These are phyloP conservation scores for Sophora flavescens DNA, from an alignment of 306 rosid genomes.

Conservation along the genomic window DNA sequence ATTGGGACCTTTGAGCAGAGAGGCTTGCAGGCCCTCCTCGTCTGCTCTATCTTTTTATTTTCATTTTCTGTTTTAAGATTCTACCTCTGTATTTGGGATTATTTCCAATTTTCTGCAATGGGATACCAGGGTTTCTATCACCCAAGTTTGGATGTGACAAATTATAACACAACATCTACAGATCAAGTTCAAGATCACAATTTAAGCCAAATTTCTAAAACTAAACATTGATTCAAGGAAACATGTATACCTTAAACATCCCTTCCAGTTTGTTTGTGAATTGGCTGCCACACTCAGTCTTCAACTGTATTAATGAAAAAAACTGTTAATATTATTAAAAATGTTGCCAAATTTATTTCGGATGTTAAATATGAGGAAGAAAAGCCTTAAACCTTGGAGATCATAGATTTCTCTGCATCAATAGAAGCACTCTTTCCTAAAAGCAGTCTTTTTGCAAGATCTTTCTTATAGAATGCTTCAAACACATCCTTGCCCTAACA, in stretches of 20 bases:
- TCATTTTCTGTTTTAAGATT: conserved; percentile 8
- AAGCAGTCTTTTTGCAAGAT: conserved; percentile 95
- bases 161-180: background rate
- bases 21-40: background rate
- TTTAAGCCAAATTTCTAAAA: background rate
- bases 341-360: background rate
- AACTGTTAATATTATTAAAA: conserved; percentile 40
- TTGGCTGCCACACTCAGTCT: conserved; percentile 99
- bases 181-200: background rate
- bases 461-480: conserved; percentile 98
- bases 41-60: background rate
- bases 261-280: conserved; percentile 99
- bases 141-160: conserved; percentile 29
- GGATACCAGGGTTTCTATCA: conserved; percentile 1
- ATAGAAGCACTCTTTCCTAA: conserved; percentile 99
- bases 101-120: conserved; percentile 3
- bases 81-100: background rate
- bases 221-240: conserved; percentile 29
- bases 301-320: conserved; percentile 68
- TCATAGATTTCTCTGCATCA: conserved; percentile 98
- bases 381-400: conserved; percentile 79
- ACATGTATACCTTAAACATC: conserved; percentile 86
- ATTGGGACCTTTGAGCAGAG: background rate
- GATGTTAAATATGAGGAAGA: conserved; percentile 7
- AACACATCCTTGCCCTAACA: conserved; percentile 96